Percentiles rank a stretch among this genome's conserved stretches.
Evolutionary conservation across 1,284 basidiomycete species (phyloP).

Genomic region (Ustilago bromivora): DNA sequence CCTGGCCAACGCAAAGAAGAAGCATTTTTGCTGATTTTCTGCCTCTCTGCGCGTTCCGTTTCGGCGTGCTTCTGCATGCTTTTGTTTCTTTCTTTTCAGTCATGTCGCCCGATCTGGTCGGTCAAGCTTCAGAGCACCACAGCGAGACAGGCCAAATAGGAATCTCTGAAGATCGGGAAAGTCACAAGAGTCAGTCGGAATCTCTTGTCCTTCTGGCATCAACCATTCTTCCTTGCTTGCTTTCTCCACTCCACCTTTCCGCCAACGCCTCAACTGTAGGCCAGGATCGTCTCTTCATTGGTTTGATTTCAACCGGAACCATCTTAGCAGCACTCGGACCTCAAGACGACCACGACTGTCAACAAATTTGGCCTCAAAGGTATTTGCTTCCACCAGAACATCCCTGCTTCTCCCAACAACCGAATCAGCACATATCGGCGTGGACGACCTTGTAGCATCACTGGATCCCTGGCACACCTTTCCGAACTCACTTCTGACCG

Average conservation of each 20-base stretch:
- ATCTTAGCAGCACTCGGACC: too few relatives aligned
- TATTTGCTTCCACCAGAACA: neutral
- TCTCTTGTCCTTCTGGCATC: constrained; percentile 16
- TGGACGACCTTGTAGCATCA: constrained; percentile 1
- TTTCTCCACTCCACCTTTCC: constrained; percentile 26
- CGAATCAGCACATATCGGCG: neutral
- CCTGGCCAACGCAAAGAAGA: neutral
- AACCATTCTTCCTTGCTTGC: constrained; percentile 4
- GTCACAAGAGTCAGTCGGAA: constrained; percentile 10
- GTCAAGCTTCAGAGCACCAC: neutral
- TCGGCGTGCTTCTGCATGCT: constrained; percentile 9
- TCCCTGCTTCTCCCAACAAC: neutral
- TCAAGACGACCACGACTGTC: too few relatives aligned
- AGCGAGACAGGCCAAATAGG: neutral
- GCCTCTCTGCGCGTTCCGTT: constrained; percentile 4
- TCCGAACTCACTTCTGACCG: neutral
- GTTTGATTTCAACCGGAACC: too few relatives aligned
- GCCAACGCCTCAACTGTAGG: constrained; percentile 4
- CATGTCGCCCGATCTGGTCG: constrained; percentile 10
- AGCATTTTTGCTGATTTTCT: neutral
- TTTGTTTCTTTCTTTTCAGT: neutral
- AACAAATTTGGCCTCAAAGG: neutral
- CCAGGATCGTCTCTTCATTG: too few relatives aligned
- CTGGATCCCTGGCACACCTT: neutral
- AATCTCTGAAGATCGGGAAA: constrained; percentile 14